A percentile compares a stretch with the other conserved stretches of the same genome.
Conservation (phyloP, 2,329 filamentous ascomycete species). For the Phaeosphaeriaceae sp. region DNA sequence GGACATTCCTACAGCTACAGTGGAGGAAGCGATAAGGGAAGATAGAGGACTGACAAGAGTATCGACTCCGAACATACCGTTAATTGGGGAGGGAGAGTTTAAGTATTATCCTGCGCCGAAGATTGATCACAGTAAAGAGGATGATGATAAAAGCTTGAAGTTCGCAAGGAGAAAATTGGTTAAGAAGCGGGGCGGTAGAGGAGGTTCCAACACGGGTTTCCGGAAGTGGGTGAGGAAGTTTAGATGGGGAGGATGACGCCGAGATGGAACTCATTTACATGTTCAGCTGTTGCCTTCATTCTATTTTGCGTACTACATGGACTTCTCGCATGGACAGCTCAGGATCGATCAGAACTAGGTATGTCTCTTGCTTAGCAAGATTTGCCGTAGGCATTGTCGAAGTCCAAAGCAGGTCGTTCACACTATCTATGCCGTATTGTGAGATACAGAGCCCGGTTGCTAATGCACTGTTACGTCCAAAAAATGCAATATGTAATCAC, state of each 20-base stretch:
- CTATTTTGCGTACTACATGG: too few species aligned
- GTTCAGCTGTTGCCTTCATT: too few species aligned
- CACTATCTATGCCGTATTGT: neutral
- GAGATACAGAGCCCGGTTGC: neutral
- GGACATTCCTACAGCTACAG: neutral
- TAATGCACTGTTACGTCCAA: neutral
- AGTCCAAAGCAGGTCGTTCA: too few species aligned
- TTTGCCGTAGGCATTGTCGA: too few species aligned
- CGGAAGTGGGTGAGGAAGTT: neutral
- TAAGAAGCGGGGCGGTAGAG: neutral
- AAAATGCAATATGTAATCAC: neutral
- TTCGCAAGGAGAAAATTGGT: neutral
- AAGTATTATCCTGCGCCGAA: conserved; percentile 8
- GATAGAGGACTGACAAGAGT: neutral
- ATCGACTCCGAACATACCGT: neutral
- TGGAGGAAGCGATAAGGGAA: neutral
- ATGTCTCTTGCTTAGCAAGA: too few species aligned
- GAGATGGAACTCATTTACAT: neutral
- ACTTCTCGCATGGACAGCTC: too few species aligned
- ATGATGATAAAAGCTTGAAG: neutral
- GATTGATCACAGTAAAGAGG: neutral
- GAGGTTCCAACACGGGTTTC: neutral
- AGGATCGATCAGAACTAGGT: too few species aligned
- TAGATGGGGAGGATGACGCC: neutral
- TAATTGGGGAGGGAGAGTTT: conserved; percentile 3